A percentile compares a stretch with the other conserved stretches of the same genome.
Evolutionary conservation across 192 early-diverging fungal species (phyloP).

Genomic region (Borealophlyctis nickersoniae): DNA sequence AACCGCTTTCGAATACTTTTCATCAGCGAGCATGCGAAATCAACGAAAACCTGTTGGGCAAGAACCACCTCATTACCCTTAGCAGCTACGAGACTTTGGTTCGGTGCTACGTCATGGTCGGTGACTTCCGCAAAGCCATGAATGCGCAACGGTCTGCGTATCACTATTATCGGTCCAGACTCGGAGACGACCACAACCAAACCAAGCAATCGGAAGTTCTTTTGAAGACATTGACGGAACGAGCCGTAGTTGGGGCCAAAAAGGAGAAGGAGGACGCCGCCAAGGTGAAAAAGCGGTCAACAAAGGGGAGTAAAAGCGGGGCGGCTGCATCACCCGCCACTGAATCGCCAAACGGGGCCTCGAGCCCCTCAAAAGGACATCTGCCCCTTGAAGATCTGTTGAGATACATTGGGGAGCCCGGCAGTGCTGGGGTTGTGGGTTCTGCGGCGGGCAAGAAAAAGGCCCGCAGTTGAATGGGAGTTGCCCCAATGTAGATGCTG

Average conservation of each 20-base stretch:
- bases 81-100: constrained; percentile 71
- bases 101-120: constrained; percentile 63
- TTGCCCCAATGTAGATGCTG: too few species aligned
- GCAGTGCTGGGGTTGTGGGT: background rate
- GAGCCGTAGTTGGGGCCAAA: constrained; percentile 19
- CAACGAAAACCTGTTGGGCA: constrained; percentile 63
- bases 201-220: constrained; percentile 45
- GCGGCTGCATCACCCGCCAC: constrained; percentile 35
- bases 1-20: constrained; percentile 61
- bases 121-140: constrained; percentile 75
- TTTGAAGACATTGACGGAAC: constrained; percentile 9
- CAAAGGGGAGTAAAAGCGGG: constrained; percentile 9
- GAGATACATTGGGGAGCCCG: constrained; percentile 46
- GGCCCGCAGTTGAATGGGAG: too few species aligned
- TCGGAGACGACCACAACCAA: constrained; percentile 69
- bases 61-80: constrained; percentile 67
- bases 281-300: constrained; percentile 8
- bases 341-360: constrained; percentile 10
- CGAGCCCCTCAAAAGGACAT: constrained; percentile 54
- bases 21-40: constrained; percentile 68
- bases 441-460: background rate
- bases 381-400: constrained; percentile 76
- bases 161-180: constrained; percentile 53
- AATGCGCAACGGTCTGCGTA: constrained; percentile 67
- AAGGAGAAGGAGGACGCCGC: constrained; percentile 4